These are phyloP conservation scores for Microbotryum silenes-acaulis DNA, from an alignment of 1,284 basidiomycete genomes.

Conservation along the genomic window DNA sequence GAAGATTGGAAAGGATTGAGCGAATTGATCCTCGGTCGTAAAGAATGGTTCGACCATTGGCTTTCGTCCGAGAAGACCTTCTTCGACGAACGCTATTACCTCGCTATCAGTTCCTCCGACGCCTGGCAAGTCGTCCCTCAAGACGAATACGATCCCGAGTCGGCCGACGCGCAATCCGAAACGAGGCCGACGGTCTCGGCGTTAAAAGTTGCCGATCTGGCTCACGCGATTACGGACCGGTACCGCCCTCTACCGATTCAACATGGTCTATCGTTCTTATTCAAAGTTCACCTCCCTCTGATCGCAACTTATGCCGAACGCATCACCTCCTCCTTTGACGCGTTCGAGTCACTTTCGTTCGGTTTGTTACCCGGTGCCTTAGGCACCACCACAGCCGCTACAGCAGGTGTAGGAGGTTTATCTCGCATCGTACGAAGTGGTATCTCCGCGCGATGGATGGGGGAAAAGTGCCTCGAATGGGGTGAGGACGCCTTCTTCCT, in stretches of 20 bases:
- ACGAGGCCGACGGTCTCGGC: constrained; percentile 66
- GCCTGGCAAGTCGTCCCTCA: constrained; percentile 75
- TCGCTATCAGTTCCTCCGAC: constrained; percentile 67
- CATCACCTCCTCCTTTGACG: constrained; percentile 76
- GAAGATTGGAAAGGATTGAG: constrained; percentile 67
- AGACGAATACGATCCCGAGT: constrained; percentile 44
- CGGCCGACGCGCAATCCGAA: constrained; percentile 45
- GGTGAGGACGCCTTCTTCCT: constrained; percentile 87
- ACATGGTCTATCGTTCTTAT: constrained; percentile 74
- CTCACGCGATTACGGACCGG: constrained; percentile 62
- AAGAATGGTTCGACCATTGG: constrained; percentile 87
- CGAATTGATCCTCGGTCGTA: constrained; percentile 68
- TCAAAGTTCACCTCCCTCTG: constrained; percentile 74
- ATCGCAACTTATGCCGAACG: constrained; percentile 68
- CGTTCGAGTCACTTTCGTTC: constrained; percentile 83
- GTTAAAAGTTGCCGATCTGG: constrained; percentile 66
- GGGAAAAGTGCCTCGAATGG: constrained; percentile 63
- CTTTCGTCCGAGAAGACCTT: constrained; percentile 76
- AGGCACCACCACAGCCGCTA: constrained; percentile 59
- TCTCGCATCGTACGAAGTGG: constrained; percentile 73
- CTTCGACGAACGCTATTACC: constrained; percentile 67
- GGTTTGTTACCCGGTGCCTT: constrained; percentile 83
- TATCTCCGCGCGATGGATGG: constrained; percentile 65
- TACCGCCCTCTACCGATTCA: constrained; percentile 73
- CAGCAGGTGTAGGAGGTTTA: constrained; percentile 65